Percentiles rank a stretch among this genome's conserved stretches.
Evolutionary conservation across 805 yeast genomes (phyloP).

Genomic region (Candida tammaniensis): DNA sequence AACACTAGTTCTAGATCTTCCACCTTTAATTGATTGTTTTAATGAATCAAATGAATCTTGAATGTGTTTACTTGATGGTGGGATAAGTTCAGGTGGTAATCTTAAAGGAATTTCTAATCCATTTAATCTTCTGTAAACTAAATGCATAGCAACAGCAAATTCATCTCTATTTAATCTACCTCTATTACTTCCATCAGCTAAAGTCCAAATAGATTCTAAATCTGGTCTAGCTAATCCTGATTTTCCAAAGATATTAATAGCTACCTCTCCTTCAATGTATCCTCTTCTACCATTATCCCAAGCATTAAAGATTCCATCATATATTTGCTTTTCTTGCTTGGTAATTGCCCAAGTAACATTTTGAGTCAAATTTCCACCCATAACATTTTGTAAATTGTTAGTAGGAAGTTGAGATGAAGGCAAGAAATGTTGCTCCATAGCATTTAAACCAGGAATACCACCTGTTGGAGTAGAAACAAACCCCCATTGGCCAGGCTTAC

Average conservation of each 20-base stretch:
- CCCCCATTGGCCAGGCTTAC: conserved; percentile 80
- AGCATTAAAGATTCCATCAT: conserved; percentile 82
- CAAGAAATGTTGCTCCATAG: conserved; percentile 65
- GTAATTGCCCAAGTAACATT: conserved; percentile 81
- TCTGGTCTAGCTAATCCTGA: conserved; percentile 85
- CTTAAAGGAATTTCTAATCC: conserved; percentile 81
- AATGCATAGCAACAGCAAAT: conserved; percentile 96
- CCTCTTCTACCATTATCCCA: conserved; percentile 78
- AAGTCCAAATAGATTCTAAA: conserved; percentile 86
- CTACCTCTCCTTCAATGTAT: conserved; percentile 71
- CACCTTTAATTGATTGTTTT: conserved; percentile 58
- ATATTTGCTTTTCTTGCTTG: conserved; percentile 80
- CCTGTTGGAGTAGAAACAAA: conserved; percentile 67
- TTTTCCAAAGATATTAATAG: conserved; percentile 84
- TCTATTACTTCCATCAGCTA: conserved; percentile 77
- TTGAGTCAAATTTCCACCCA: conserved; percentile 44
- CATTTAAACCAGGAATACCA: conserved; percentile 67
- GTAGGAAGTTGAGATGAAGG: conserved; percentile 44
- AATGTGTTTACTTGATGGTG: conserved; percentile 76
- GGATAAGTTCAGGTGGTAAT: conserved; percentile 85
- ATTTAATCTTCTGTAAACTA: conserved; percentile 84
- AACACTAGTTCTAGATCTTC: conserved; percentile 23
- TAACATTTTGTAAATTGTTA: conserved; percentile 38
- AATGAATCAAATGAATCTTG: conserved; percentile 69
- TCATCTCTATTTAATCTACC: conserved; percentile 87